Evolutionary conservation across 164 flowering plant species (phyloP).

Genomic region (Chimonanthus praecox): DNA sequence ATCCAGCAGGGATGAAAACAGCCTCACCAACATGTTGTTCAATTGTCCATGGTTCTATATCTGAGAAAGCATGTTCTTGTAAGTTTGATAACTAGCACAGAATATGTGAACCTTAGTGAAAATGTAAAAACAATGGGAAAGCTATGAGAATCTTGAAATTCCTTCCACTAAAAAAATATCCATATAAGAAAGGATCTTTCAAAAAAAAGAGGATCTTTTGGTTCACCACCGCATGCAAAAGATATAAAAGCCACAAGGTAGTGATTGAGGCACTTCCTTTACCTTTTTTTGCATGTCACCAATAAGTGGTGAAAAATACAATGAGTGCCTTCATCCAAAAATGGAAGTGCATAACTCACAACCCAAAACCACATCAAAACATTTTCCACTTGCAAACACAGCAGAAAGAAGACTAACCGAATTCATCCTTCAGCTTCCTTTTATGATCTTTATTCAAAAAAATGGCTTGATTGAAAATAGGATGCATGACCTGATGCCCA

Average conservation of each 20-base stretch:
- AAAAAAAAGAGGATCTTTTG: not conserved
- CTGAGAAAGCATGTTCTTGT: slow-evolving; percentile 25
- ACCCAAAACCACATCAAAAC: not conserved
- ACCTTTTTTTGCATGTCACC: too few species aligned
- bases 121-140: not conserved
- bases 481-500: slow-evolving; percentile 40
- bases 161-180: not conserved
- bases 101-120: not conserved
- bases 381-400: not conserved
- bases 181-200: not conserved
- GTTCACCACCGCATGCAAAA: not conserved
- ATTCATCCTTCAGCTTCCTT: slow-evolving; percentile 66
- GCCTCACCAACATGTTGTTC: slow-evolving; percentile 83
- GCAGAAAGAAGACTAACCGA: slow-evolving; percentile 42
- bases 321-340: too few species aligned
- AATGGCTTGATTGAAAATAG: slow-evolving; percentile 46
- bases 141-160: not conserved
- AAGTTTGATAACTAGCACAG: not conserved
- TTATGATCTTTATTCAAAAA: slow-evolving; percentile 57
- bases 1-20: slow-evolving; percentile 89
- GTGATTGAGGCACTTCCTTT: too few species aligned
- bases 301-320: too few species aligned
- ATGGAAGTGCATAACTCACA: too few species aligned
- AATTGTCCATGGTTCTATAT: slow-evolving; percentile 93
- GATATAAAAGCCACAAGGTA: not conserved